Conservation (phyloP, 106 monocot species). For the Acorus calamus region DNA sequence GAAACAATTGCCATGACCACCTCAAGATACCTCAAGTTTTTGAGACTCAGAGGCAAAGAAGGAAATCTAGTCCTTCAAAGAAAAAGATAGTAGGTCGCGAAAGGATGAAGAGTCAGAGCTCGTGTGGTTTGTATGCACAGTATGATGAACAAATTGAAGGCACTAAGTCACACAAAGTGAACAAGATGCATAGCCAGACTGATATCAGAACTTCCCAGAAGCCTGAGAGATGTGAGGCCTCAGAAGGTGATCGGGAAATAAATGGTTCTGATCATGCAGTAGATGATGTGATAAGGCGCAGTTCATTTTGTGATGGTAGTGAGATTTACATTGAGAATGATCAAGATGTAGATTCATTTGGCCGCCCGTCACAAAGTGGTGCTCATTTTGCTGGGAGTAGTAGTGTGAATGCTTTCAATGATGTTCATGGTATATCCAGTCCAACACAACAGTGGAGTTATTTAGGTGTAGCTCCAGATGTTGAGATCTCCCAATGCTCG, state of each 20-base stretch:
- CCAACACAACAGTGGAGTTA: slow-evolving; percentile 30
- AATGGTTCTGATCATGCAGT: not conserved
- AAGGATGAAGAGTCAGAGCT: slow-evolving; percentile 4
- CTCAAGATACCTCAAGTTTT: not conserved
- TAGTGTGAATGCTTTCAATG: slow-evolving; percentile 15
- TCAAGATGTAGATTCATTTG: slow-evolving; percentile 6
- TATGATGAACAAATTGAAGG: not conserved
- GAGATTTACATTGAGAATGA: slow-evolving; percentile 2
- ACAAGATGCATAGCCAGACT: slow-evolving; percentile 5
- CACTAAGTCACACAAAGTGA: slow-evolving; percentile 1
- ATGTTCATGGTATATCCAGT: slow-evolving; percentile 10
- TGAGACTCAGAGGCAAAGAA: slow-evolving; percentile 5
- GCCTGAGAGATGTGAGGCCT: not conserved
- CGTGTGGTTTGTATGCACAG: not conserved
- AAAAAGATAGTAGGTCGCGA: slow-evolving; percentile 12
- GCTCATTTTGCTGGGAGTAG: slow-evolving; percentile 7
- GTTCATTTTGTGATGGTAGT: slow-evolving; percentile 5
- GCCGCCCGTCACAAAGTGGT: slow-evolving; percentile 5
- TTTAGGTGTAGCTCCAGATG: slow-evolving; percentile 12
- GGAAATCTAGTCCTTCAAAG: slow-evolving; percentile 12
- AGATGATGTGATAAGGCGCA: not conserved
- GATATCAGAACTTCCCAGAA: not conserved
- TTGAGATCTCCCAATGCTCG: slow-evolving; percentile 35
- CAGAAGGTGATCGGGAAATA: slow-evolving; percentile 1
- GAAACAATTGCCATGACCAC: slow-evolving; percentile 1